Percentiles rank a stretch among this genome's conserved stretches.
phyloP scores from a whole-genome alignment of 2,329 filamentous ascomycete genomes.

The Lasiodiplodia theobromae region DNA sequence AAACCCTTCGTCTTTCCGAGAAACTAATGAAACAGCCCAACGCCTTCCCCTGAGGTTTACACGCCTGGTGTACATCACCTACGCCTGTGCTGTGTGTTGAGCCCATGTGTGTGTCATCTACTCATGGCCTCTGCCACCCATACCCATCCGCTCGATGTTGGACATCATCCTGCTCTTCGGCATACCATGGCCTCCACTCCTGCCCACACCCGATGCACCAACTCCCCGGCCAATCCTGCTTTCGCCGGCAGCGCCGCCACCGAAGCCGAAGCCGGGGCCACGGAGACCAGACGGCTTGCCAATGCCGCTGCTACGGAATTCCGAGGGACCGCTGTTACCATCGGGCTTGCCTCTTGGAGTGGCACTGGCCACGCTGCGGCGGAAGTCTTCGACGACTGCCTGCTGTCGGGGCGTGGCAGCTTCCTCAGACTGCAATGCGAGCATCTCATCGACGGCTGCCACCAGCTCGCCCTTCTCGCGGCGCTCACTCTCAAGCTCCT shows the following conservation, averaged over 20 bases:
- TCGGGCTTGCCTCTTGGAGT: slow-evolving; percentile 23
- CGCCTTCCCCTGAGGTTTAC: not conserved
- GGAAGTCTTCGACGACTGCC: slow-evolving; percentile 47
- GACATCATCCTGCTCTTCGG: slow-evolving; percentile 78
- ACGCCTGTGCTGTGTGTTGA: not conserved
- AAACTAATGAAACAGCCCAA: not conserved
- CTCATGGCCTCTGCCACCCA: slow-evolving; percentile 9
- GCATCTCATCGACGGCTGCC: slow-evolving; percentile 82
- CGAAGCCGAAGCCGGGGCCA: slow-evolving; percentile 60
- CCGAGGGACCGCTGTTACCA: slow-evolving; percentile 3
- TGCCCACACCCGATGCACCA: slow-evolving; percentile 30
- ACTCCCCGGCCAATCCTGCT: slow-evolving; percentile 38
- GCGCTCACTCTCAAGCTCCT: slow-evolving; percentile 74
- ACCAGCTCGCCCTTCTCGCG: slow-evolving; percentile 87
- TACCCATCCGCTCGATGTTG: slow-evolving; percentile 88
- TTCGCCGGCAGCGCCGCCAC: slow-evolving; percentile 20
- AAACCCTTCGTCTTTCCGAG: not conserved
- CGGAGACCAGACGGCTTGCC: slow-evolving; percentile 65
- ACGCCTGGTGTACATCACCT: not conserved
- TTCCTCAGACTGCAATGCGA: slow-evolving; percentile 65
- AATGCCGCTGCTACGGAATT: slow-evolving; percentile 33
- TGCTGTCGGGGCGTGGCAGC: slow-evolving; percentile 41
- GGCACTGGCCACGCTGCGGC: slow-evolving; percentile 57
- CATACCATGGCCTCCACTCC: slow-evolving; percentile 25
- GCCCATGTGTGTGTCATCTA: not conserved